Conservation (phyloP, 2,329 filamentous ascomycete genomes). For the Epichloe festucae region DNA sequence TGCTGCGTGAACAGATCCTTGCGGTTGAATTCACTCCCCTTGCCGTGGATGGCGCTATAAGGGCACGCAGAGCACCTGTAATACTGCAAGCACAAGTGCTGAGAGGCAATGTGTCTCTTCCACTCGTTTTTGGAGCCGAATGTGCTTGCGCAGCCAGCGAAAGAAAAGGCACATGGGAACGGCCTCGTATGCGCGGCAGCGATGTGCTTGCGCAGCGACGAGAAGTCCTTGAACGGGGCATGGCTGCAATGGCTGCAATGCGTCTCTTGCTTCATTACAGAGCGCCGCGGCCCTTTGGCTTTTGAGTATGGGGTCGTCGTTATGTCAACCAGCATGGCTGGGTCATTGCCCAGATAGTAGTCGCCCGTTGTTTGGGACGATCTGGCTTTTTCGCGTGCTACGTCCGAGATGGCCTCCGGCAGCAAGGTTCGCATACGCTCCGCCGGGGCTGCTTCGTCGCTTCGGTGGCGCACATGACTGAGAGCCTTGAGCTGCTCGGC, state of each 20-base stretch:
- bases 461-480: constrained; percentile 46
- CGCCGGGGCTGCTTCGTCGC: constrained; percentile 27
- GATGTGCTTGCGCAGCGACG: constrained; percentile 52
- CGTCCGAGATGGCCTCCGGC: constrained; percentile 24
- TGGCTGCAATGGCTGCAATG: constrained; percentile 49
- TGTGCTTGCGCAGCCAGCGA: constrained; percentile 69
- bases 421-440: constrained; percentile 25
- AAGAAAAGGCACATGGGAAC: constrained; percentile 76
- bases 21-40: constrained; percentile 69
- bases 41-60: constrained; percentile 38
- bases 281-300: constrained; percentile 31
- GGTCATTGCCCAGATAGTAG: constrained; percentile 15
- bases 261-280: constrained; percentile 46
- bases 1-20: constrained; percentile 96
- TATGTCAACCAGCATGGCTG: constrained; percentile 12
- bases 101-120: constrained; percentile 87
- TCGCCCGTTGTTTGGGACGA: constrained; percentile 24
- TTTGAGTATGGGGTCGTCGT: constrained; percentile 18
- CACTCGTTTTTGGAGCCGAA: constrained; percentile 95
- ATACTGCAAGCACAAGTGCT: constrained; percentile 63
- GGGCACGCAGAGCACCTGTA: constrained; percentile 52
- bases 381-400: constrained; percentile 12
- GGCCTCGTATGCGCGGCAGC: constrained; percentile 56
- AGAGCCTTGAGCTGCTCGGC: constrained; percentile 54
- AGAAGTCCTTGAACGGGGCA: constrained; percentile 53